phyloP scores from a whole-genome alignment of 169 alveolate genomes.

The Plasmodium gaboni region DNA sequence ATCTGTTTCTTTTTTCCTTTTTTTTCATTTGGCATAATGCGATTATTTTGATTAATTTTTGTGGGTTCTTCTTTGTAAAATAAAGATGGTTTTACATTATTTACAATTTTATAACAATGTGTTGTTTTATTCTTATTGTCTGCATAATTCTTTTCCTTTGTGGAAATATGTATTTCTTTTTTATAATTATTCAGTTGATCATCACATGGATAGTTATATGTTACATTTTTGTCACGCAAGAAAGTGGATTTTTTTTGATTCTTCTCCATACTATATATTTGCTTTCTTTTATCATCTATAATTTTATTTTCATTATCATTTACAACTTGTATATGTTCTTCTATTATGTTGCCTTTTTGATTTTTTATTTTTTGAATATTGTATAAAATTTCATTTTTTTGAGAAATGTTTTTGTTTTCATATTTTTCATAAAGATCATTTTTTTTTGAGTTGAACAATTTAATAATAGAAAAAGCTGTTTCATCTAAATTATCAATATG shows the following conservation, averaged over 20 bases:
- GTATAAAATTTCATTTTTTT: no score
- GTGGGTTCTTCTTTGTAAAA: no score
- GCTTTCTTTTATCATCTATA: background rate
- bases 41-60: no score
- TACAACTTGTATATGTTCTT: background rate
- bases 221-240: no score
- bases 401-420: background rate
- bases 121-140: background rate
- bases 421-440: background rate
- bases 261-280: no score
- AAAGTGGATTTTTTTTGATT: no score
- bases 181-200: no score
- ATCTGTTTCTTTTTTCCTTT: background rate
- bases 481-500: conserved; percentile 6
- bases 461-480: conserved; percentile 48
- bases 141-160: background rate
- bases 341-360: background rate
- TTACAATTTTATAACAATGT: background rate
- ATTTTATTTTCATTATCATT: background rate
- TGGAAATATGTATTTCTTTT: background rate
- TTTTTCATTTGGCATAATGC: no score
- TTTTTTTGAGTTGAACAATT: conserved; percentile 8
- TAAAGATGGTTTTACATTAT: background rate
- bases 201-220: no score
- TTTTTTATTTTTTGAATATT: background rate